Conservation (phyloP, 2,329 filamentous ascomycete species). For the Elsinoe ampelina region DNA sequence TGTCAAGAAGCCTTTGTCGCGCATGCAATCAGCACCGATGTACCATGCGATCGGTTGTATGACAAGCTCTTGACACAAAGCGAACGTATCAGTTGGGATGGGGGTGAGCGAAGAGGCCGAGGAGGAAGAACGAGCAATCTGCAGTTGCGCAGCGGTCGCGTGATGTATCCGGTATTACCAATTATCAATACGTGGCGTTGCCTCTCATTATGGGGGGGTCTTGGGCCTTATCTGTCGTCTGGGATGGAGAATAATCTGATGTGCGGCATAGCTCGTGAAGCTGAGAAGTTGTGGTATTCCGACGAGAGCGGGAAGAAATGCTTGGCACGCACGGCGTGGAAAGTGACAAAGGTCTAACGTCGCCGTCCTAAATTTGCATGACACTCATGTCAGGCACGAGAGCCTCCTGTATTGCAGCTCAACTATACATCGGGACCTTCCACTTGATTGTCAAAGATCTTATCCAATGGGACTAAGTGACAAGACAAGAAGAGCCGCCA, state of each 20-base stretch:
- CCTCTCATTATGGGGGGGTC: not conserved
- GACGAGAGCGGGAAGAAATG: not conserved
- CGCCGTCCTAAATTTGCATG: too few relatives aligned
- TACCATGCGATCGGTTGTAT: slow-evolving; percentile 2
- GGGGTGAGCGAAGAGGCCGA: too few relatives aligned
- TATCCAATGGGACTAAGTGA: not conserved
- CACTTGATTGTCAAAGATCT: not conserved
- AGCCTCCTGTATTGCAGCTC: too few relatives aligned
- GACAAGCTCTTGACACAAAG: not conserved
- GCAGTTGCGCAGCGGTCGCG: not conserved
- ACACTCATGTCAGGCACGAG: too few relatives aligned
- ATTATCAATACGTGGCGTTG: not conserved
- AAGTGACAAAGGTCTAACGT: not conserved
- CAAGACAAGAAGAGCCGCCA: not conserved
- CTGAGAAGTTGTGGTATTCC: slow-evolving; percentile 4
- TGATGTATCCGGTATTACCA: not conserved
- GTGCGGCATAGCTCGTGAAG: not conserved
- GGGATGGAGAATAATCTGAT: not conserved
- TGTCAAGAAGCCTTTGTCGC: slow-evolving; percentile 9
- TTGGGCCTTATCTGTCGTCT: not conserved
- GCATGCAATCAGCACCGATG: not conserved
- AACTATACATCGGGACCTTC: too few relatives aligned
- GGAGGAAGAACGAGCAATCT: too few relatives aligned
- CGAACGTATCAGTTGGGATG: too few relatives aligned
- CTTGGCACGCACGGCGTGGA: not conserved